These are phyloP conservation scores for Cardamine chenopodiifolia DNA, from an alignment of 345 rosid genomes.

Conservation along the genomic window DNA sequence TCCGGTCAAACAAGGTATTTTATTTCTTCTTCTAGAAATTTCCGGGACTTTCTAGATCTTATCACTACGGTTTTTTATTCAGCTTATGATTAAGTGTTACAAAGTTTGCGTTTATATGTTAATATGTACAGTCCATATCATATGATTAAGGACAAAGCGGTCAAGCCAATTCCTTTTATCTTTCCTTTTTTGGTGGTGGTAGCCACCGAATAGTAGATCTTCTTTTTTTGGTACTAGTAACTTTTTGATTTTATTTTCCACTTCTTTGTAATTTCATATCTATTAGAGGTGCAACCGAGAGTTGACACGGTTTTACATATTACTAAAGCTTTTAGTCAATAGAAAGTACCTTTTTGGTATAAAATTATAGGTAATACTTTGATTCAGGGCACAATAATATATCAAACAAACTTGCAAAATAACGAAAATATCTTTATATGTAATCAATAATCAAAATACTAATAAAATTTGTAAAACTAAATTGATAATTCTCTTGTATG, in stretches of 20 bases:
- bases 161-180: not conserved
- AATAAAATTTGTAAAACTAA: not conserved
- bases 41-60: not conserved
- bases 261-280: not conserved
- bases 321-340: not conserved
- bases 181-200: not conserved
- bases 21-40: slow-evolving; percentile 6
- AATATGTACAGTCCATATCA: not conserved
- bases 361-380: not conserved
- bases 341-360: not conserved
- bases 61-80: not conserved
- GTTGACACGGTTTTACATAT: slow-evolving; percentile 12
- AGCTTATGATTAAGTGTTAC: not conserved
- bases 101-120: not conserved
- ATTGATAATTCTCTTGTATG: not conserved
- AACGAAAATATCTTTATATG: not conserved
- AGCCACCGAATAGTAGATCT: slow-evolving; percentile 17
- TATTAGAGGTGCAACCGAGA: slow-evolving; percentile 13
- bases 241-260: not conserved
- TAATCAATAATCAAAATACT: not conserved
- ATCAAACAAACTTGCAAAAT: not conserved
- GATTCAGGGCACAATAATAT: no score
- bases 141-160: not conserved
- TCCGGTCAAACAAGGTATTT: slow-evolving; percentile 61
- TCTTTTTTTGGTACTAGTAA: not conserved